phyloP scores from a whole-genome alignment of 2,329 filamentous ascomycete species.

The Drechmeria coniospora region DNA sequence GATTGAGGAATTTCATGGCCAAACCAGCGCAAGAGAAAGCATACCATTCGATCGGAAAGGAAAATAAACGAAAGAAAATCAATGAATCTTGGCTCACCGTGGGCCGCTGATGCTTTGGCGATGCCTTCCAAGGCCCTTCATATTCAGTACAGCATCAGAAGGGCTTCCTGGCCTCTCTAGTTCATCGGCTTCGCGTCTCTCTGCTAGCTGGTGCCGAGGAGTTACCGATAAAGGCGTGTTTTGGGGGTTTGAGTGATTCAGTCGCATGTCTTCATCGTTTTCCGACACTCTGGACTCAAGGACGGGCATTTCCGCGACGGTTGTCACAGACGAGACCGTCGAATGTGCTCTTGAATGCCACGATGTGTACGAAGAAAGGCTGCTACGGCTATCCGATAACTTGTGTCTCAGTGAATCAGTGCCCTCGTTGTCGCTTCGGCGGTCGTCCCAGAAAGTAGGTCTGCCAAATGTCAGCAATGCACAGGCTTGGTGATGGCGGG shows the following conservation, averaged over 20 bases:
- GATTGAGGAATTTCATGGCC: too few relatives aligned
- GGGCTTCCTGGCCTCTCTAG: constrained; percentile 6
- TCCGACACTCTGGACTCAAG: constrained; percentile 20
- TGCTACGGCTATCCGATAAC: constrained; percentile 35
- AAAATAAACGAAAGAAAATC: not conserved
- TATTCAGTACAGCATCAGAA: constrained; percentile 12
- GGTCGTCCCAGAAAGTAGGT: constrained; percentile 3
- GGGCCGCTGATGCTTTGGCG: not conserved
- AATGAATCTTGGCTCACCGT: constrained; percentile 4
- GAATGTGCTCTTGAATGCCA: constrained; percentile 33
- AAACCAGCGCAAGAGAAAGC: too few relatives aligned
- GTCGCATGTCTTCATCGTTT: constrained; percentile 8
- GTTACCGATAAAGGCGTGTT: constrained; percentile 1
- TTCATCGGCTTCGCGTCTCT: not conserved
- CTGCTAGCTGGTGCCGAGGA: not conserved
- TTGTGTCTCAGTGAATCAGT: constrained; percentile 10
- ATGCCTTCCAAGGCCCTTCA: constrained; percentile 2
- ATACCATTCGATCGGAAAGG: too few relatives aligned
- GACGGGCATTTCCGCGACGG: constrained; percentile 24
- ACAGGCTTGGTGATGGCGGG: too few relatives aligned
- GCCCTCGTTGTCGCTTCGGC: not conserved
- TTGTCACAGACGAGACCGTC: constrained; percentile 37
- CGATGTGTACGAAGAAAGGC: constrained; percentile 32
- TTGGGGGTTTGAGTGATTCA: not conserved
- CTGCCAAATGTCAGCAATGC: too few relatives aligned